Evolutionary conservation across 495 filamentous ascomycete species (phyloP).

Genomic region (Annulohypoxylon stygium): DNA sequence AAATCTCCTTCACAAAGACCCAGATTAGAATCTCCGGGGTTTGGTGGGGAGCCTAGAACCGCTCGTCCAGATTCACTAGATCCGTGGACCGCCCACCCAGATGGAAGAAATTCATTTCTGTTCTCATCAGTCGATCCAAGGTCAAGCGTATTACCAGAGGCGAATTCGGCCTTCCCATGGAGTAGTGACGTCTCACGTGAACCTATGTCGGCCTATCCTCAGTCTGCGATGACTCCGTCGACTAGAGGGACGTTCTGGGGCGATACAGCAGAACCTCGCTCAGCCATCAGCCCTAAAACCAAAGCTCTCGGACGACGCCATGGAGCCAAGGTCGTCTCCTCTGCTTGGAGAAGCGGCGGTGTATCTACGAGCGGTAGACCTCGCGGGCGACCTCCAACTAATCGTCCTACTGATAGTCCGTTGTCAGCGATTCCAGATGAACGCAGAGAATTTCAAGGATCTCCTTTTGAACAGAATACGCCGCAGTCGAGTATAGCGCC

Average conservation of each 20-base stretch:
- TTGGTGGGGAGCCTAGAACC: slow-evolving; percentile 66
- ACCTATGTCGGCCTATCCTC: slow-evolving; percentile 77
- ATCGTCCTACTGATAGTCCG: slow-evolving; percentile 76
- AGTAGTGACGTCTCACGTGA: slow-evolving; percentile 64
- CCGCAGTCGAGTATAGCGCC: slow-evolving; percentile 38
- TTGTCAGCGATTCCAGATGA: slow-evolving; percentile 86
- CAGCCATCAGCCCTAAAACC: slow-evolving; percentile 75
- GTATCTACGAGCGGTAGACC: slow-evolving; percentile 78
- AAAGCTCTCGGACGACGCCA: slow-evolving; percentile 76
- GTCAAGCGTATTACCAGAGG: slow-evolving; percentile 45
- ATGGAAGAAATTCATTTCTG: slow-evolving; percentile 56
- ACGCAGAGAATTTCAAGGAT: slow-evolving; percentile 51
- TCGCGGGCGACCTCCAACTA: slow-evolving; percentile 86
- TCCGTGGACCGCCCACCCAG: slow-evolving; percentile 64
- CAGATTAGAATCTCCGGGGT: slow-evolving; percentile 75
- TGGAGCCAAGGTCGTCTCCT: slow-evolving; percentile 90
- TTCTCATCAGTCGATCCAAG: slow-evolving; percentile 54
- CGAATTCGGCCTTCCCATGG: slow-evolving; percentile 48
- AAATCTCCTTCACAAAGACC: slow-evolving; percentile 73
- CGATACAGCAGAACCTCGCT: slow-evolving; percentile 71
- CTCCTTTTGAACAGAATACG: slow-evolving; percentile 39
- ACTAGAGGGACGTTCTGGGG: slow-evolving; percentile 63
- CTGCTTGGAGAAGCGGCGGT: slow-evolving; percentile 86
- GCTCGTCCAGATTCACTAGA: slow-evolving; percentile 52
- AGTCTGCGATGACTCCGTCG: slow-evolving; percentile 81